Percentiles rank a stretch among this genome's conserved stretches.
phyloP scores from a whole-genome alignment of 2,329 filamentous ascomycete genomes.

The Pseudopithomyces maydicus region DNA sequence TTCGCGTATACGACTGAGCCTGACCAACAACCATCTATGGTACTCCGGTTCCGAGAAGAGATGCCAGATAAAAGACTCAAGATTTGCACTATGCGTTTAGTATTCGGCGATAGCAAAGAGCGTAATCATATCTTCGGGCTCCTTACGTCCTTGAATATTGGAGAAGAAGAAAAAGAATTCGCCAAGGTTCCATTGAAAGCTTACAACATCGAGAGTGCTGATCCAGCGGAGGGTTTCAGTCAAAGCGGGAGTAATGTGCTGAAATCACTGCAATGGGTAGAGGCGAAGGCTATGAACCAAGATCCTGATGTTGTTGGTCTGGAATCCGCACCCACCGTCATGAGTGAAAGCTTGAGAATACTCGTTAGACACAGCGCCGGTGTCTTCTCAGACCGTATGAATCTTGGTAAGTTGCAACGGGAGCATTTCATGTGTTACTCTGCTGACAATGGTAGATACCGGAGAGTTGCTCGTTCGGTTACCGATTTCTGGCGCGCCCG shows the following conservation, averaged over 20 bases:
- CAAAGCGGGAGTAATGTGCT: slow-evolving; percentile 48
- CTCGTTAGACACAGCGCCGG: slow-evolving; percentile 77
- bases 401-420: slow-evolving; percentile 59
- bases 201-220: slow-evolving; percentile 66
- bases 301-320: slow-evolving; percentile 61
- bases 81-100: slow-evolving; percentile 72
- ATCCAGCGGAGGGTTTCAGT: slow-evolving; percentile 52
- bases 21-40: slow-evolving; percentile 72
- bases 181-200: slow-evolving; percentile 70
- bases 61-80: slow-evolving; percentile 51
- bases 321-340: slow-evolving; percentile 68
- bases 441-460: slow-evolving; percentile 33
- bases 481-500: slow-evolving; percentile 44
- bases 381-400: slow-evolving; percentile 81
- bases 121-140: slow-evolving; percentile 73
- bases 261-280: slow-evolving; percentile 64
- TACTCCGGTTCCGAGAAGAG: slow-evolving; percentile 70
- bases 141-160: slow-evolving; percentile 73
- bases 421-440: slow-evolving; percentile 1
- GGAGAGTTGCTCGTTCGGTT: slow-evolving; percentile 55
- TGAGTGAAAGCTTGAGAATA: slow-evolving; percentile 77
- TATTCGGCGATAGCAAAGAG: slow-evolving; percentile 75
- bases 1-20: slow-evolving; percentile 67
- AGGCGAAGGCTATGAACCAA: slow-evolving; percentile 73
- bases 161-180: slow-evolving; percentile 71